phyloP scores from a whole-genome alignment of 2,329 filamentous ascomycete genomes.

The Penicillium sp. region DNA sequence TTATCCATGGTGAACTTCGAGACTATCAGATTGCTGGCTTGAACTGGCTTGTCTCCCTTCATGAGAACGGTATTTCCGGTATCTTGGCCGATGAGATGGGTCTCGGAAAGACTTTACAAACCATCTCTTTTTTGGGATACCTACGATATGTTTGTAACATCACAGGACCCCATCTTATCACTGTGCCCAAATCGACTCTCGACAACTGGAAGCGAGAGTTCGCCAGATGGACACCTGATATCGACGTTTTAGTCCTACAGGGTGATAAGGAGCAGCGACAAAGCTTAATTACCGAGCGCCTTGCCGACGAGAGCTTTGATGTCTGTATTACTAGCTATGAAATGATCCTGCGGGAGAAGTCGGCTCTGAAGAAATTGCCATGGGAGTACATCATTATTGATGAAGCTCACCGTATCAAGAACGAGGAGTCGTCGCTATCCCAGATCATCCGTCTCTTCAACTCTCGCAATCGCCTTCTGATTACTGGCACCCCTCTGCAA shows the following conservation, averaged over 20 bases:
- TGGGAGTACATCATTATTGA: slow-evolving; percentile 99
- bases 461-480: slow-evolving; percentile 90
- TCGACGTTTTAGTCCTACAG: slow-evolving; percentile 91
- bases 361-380: slow-evolving; percentile 93
- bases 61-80: slow-evolving; percentile 98
- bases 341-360: slow-evolving; percentile 95
- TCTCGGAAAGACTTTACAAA: slow-evolving; percentile 95
- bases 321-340: slow-evolving; percentile 99
- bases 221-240: slow-evolving; percentile 89
- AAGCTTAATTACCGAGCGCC: slow-evolving; percentile 81
- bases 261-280: slow-evolving; percentile 93
- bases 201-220: slow-evolving; percentile 99
- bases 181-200: slow-evolving; percentile 93
- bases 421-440: slow-evolving; percentile 94
- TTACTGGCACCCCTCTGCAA: slow-evolving; percentile 94
- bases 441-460: slow-evolving; percentile 97
- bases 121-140: slow-evolving; percentile 95
- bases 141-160: slow-evolving; percentile 88
- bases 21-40: slow-evolving; percentile 95
- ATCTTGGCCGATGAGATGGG: slow-evolving; percentile 99
- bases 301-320: slow-evolving; percentile 95
- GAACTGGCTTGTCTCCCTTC: slow-evolving; percentile 96
- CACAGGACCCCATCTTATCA: slow-evolving; percentile 86
- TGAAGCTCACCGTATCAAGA: slow-evolving; percentile 98
- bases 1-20: slow-evolving; percentile 84